These are phyloP conservation scores for Globisporangium nunn DNA, from an alignment of 352 stramenopile genomes.

Conservation along the genomic window DNA sequence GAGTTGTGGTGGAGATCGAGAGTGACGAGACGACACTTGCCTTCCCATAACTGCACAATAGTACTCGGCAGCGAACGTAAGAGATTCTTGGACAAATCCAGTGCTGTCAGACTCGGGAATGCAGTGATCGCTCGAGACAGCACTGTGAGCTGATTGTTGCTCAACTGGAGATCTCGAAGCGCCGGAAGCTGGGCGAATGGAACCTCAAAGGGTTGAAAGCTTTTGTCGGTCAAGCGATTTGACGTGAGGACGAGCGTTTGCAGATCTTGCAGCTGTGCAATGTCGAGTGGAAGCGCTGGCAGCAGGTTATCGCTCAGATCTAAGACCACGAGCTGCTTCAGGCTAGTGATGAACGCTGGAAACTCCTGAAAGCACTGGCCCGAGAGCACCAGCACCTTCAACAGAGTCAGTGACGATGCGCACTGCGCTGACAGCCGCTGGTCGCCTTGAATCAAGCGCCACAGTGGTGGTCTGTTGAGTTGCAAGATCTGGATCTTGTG, in stretches of 20 bases:
- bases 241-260: conserved; percentile 16
- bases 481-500: conserved; percentile 14
- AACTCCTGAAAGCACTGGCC: conserved; percentile 17
- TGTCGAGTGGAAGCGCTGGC: conserved; percentile 7
- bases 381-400: conserved; percentile 14
- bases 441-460: conserved; percentile 2
- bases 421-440: conserved; percentile 1
- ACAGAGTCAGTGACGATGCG: conserved; percentile 1
- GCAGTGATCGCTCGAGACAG: conserved; percentile 13
- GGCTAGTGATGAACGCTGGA: conserved; percentile 13
- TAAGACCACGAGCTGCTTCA: conserved; percentile 21
- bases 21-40: conserved; percentile 11
- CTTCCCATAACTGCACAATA: conserved; percentile 16
- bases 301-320: conserved; percentile 33
- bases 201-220: conserved; percentile 6
- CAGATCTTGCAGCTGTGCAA: conserved; percentile 12
- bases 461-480: conserved; percentile 8
- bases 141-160: conserved; percentile 18
- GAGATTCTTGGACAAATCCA: conserved; percentile 37
- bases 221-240: conserved; percentile 13
- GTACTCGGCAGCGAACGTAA: conserved; percentile 14
- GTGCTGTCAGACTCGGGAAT: conserved; percentile 13
- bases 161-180: conserved; percentile 22
- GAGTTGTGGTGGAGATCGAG: conserved; percentile 40
- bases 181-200: conserved; percentile 9